These are phyloP conservation scores for Termitomyces bulborhizus DNA, from an alignment of 768 basidiomycete species.

Conservation along the genomic window DNA sequence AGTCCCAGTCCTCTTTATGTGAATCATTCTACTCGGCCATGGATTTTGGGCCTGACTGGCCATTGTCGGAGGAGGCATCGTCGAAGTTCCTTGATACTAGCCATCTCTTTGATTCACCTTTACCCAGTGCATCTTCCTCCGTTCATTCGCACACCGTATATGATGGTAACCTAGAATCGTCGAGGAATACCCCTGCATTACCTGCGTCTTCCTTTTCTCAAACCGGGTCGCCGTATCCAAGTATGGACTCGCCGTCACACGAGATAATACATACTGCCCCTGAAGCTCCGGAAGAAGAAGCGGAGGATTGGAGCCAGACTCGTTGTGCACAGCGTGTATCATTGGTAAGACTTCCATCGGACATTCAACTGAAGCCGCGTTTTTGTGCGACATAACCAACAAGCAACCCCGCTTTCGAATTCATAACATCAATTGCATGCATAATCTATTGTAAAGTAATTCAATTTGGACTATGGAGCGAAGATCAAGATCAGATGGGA, in stretches of 20 bases:
- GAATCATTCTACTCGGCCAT: constrained; percentile 68
- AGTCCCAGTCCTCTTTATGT: constrained; percentile 40
- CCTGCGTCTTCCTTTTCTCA: constrained; percentile 1
- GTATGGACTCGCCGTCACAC: constrained; percentile 22
- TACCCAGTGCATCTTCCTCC: constrained; percentile 27
- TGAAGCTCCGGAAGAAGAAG: constrained; percentile 56
- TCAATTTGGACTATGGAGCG: background rate
- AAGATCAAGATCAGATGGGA: background rate
- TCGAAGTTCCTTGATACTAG: constrained; percentile 24
- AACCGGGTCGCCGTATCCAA: constrained; percentile 11
- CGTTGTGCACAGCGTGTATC: constrained; percentile 83
- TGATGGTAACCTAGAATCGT: constrained; percentile 5
- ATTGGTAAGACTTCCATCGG: constrained; percentile 65
- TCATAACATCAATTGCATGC: background rate
- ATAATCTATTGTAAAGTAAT: constrained; percentile 8
- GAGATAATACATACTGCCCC: constrained; percentile 40
- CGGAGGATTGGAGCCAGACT: constrained; percentile 88
- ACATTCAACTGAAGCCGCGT: constrained; percentile 29
- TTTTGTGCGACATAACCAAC: constrained; percentile 16
- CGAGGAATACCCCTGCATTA: background rate
- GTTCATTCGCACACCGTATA: constrained; percentile 23
- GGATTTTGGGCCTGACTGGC: constrained; percentile 48
- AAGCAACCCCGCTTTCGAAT: background rate
- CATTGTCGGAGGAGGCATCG: constrained; percentile 34
- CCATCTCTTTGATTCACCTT: constrained; percentile 28